Base-by-base conservation (phyloP, 306 rosid genomes). In the Rosa multiflora region DNA sequence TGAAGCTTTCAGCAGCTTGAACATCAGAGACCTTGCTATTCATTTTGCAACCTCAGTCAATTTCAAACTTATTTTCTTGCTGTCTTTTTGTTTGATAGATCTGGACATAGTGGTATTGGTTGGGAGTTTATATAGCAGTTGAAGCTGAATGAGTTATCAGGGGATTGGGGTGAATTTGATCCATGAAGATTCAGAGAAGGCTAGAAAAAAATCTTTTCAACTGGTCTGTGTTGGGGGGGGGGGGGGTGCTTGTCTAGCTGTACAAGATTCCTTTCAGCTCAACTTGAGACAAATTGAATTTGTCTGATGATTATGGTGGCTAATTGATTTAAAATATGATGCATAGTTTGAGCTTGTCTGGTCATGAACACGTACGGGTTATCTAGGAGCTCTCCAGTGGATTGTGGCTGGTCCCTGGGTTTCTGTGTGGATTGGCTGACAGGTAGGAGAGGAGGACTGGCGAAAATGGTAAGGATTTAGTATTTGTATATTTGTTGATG, bases 261-360 rank as follows among this genome's bases (percentile, higher is more conserved):
- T 76, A 9, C 75, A 67, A 76, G 87, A 86, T 90, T 83, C 89
- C 72, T 83, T 87, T 87, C 77, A 1, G 39, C 85, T 81, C 85
- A 87, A 37, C 76, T 26, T 64, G 83, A 51, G 84, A 78, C 88
- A 83, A 77, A 37, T 72, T 77, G 44, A 78, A 77, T 81, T 77
- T 76, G 67, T 67, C 21, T 64, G 61, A 67, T 53, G 84, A 67
- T 21, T 61, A 77, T 81, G 72, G 64, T 76, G 69, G 44, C 42
- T 71, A 20, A 42, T 37, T 49, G 59, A 79, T 48, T 56, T 10
- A 13, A 23, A 20, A 10, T 75, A 47, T 11, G 32, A 10, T 74
- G 49, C 79, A 55, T 80, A 53, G 63, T 40, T 55, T 74, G 32
- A 35, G 23, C 48, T 75, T 72, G 67, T 48, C 77, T 40, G 62